phyloP scores from a whole-genome alignment of 768 basidiomycete species.

The Thelephora aurantiotincta region DNA sequence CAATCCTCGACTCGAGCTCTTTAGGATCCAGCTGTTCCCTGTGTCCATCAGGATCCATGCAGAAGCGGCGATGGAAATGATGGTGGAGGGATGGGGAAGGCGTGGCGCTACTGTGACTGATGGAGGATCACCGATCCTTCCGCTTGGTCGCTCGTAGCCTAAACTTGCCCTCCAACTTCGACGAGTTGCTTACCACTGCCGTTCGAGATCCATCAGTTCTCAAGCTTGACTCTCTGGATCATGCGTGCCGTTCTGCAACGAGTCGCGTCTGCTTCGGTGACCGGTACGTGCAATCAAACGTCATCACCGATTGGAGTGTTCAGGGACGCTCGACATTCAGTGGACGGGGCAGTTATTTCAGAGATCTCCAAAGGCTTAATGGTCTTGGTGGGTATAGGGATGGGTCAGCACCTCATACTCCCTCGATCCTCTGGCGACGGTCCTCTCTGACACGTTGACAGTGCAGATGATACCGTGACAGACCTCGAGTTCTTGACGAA shows the following conservation, averaged over 20 bases:
- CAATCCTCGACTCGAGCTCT: too few species aligned
- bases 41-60: too few species aligned
- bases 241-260: conserved; percentile 87
- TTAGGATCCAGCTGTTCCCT: too few species aligned
- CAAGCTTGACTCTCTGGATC: neutral
- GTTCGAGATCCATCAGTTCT: neutral
- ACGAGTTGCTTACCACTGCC: too few species aligned
- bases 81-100: too few species aligned
- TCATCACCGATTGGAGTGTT: neutral
- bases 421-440: conserved; percentile 6
- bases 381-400: conserved; percentile 82
- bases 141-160: too few species aligned
- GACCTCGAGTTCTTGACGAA: conserved; percentile 65
- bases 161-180: too few species aligned
- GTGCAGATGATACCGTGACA: conserved; percentile 62
- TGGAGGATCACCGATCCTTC: too few species aligned
- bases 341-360: conserved; percentile 68
- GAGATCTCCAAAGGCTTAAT: conserved; percentile 76
- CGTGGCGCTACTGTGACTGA: too few species aligned
- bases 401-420: conserved; percentile 28
- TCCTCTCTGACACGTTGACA: conserved; percentile 10
- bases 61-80: too few species aligned
- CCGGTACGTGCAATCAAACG: conserved; percentile 30
- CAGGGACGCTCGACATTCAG: conserved; percentile 23
- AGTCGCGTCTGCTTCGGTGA: conserved; percentile 74